A percentile compares a stretch with the other conserved stretches of the same genome.
Evolutionary conservation across 202 grass and related monocot species (phyloP).

Genomic region (Dendrocalamus latiflorus): DNA sequence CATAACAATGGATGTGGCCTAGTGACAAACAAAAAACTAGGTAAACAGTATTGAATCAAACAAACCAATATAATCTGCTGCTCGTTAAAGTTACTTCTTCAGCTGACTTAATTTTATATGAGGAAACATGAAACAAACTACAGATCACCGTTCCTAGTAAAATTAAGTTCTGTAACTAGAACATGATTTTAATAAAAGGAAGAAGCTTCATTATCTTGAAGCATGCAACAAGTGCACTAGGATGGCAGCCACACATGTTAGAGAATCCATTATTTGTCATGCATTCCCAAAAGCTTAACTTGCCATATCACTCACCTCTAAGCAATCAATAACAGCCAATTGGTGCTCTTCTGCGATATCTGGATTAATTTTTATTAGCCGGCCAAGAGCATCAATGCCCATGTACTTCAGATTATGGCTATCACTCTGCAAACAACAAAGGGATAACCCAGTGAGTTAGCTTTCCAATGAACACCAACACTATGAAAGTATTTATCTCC

Average conservation of each 20-base stretch:
- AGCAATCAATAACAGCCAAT: conserved; percentile 97
- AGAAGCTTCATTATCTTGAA: conserved; percentile 12
- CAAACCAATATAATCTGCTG: not conserved
- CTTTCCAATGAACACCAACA: not conserved
- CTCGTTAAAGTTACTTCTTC: not conserved
- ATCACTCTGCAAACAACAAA: conserved; percentile 65
- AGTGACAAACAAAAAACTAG: not conserved
- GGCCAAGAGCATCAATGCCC: conserved; percentile 96
- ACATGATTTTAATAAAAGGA: conserved; percentile 8
- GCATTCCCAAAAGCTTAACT: not conserved
- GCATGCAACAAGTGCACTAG: not conserved
- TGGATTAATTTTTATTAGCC: conserved; percentile 97
- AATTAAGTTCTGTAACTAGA: not conserved
- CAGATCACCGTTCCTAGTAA: not conserved
- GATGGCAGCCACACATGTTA: not conserved
- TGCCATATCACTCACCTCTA: conserved; percentile 64
- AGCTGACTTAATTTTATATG: not conserved
- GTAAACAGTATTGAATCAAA: not conserved
- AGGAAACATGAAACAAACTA: not conserved
- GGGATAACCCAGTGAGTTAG: conserved; percentile 11
- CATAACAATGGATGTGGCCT: not conserved
- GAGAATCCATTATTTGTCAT: not conserved
- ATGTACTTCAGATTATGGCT: conserved; percentile 99
- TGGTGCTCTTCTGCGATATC: conserved; percentile 99
- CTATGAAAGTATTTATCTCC: not conserved